Conservation (phyloP, 768 basidiomycete genomes). For the Macrolepiota dolichaula region DNA sequence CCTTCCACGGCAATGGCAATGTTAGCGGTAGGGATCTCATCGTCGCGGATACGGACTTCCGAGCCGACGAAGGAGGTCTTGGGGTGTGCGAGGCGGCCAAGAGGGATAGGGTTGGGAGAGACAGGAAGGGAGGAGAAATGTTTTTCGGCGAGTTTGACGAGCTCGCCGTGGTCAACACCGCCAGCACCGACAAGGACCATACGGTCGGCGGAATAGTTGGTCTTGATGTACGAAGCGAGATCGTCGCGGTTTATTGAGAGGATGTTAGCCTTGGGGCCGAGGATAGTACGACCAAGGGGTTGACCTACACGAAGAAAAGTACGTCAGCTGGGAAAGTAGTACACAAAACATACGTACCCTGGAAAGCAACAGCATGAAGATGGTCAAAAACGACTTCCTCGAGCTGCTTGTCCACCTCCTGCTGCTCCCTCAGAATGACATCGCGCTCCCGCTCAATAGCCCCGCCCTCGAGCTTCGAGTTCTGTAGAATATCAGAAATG, state of each 20-base stretch:
- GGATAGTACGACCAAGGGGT: conserved; percentile 94
- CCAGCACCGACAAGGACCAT: conserved; percentile 99
- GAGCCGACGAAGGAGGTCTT: conserved; percentile 87
- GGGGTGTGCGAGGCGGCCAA: conserved; percentile 74
- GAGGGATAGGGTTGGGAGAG: conserved; percentile 83
- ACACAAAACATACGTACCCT: conserved; percentile 54
- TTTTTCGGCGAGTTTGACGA: conserved; percentile 93
- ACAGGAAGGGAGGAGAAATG: conserved; percentile 89
- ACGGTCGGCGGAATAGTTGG: conserved; percentile 97
- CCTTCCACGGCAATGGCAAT: conserved; percentile 97
- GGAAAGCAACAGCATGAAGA: conserved; percentile 94
- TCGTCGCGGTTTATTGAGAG: conserved; percentile 92
- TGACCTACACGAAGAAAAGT: conserved; percentile 54
- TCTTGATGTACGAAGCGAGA: conserved; percentile 87
- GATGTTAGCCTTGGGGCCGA: conserved; percentile 95
- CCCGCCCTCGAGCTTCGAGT: conserved; percentile 83
- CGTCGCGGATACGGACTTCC: conserved; percentile 94
- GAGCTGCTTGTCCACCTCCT: conserved; percentile 97
- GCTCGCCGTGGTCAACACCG: conserved; percentile 86
- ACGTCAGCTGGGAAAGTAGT: conserved; percentile 4
- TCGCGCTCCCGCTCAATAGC: conserved; percentile 96
- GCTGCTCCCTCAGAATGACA: conserved; percentile 95
- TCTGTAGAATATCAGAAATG: conserved; percentile 96
- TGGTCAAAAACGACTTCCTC: conserved; percentile 99
- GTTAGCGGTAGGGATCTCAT: conserved; percentile 84